Conservation (phyloP, 495 filamentous ascomycete species). For the Glonium stellatum region DNA sequence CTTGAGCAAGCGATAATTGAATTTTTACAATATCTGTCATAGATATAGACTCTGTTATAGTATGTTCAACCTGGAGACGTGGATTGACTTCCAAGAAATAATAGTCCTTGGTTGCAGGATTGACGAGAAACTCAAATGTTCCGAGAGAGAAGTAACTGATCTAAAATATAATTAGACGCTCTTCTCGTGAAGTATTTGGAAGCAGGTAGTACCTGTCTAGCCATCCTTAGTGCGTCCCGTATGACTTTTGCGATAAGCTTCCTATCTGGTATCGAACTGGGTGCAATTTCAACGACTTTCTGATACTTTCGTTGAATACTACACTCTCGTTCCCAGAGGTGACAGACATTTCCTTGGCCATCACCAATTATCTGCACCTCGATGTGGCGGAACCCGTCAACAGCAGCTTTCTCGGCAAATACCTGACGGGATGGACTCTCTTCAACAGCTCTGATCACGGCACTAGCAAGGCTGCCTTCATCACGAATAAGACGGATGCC, state of each 20-base stretch:
- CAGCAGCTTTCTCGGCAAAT: conserved; percentile 42
- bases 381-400: conserved; percentile 39
- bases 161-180: conserved; percentile 9
- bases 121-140: conserved; percentile 40
- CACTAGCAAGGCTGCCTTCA: conserved; percentile 23
- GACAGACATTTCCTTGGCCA: conserved; percentile 32
- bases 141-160: conserved; percentile 36
- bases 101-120: conserved; percentile 30
- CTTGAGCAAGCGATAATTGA: conserved; percentile 51
- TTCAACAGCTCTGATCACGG: conserved; percentile 33
- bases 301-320: conserved; percentile 39
- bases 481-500: conserved; percentile 37
- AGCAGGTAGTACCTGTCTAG: conserved; percentile 23
- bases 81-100: conserved; percentile 40
- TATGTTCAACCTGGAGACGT: conserved; percentile 46
- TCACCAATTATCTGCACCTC: conserved; percentile 40
- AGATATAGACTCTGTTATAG: conserved; percentile 43
- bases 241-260: conserved; percentile 36
- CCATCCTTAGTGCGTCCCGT: conserved; percentile 35
- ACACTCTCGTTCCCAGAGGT: conserved; percentile 40
- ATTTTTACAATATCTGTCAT: conserved; percentile 38
- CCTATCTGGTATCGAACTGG: conserved; percentile 38
- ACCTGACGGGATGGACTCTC: conserved; percentile 48
- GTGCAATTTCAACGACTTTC: conserved; percentile 41
- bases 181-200: not conserved